Percentiles rank a stretch among this genome's conserved stretches.
These are phyloP conservation scores for Scheffersomyces titani DNA, from an alignment of 1,139 yeast species.

Conservation along the genomic window DNA sequence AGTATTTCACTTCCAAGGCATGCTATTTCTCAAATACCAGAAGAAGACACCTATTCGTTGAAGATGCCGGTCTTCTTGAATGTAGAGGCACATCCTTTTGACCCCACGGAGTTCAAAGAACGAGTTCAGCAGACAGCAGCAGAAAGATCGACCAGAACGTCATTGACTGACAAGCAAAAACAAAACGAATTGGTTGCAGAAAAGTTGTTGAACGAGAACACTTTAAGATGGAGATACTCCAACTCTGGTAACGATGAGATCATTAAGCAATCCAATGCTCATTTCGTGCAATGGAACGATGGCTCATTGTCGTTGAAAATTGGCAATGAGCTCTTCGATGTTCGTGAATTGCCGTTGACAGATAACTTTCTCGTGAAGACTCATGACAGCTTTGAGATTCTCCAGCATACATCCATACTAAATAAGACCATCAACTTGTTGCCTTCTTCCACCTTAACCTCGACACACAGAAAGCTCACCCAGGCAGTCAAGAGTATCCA, in stretches of 20 bases:
- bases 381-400: conserved; percentile 69
- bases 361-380: conserved; percentile 75
- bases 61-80: conserved; percentile 81
- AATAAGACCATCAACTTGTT: conserved; percentile 68
- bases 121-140: conserved; percentile 51
- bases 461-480: conserved; percentile 78
- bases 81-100: conserved; percentile 86
- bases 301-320: conserved; percentile 83
- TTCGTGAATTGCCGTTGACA: conserved; percentile 61
- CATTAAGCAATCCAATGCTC: conserved; percentile 84
- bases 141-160: conserved; percentile 32
- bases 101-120: conserved; percentile 67
- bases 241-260: conserved; percentile 62
- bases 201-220: conserved; percentile 70
- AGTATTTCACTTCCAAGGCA: conserved; percentile 77
- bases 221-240: conserved; percentile 91
- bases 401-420: conserved; percentile 55
- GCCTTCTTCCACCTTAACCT: conserved; percentile 85
- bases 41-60: conserved; percentile 52
- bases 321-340: conserved; percentile 87
- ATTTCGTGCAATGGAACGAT: conserved; percentile 91
- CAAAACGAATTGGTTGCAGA: conserved; percentile 50
- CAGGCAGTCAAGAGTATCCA: conserved; percentile 73
- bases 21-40: conserved; percentile 50
- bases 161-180: conserved; percentile 34